phyloP scores from a whole-genome alignment of 169 alveolate genomes.

The Cryptosporidium viatorum region DNA sequence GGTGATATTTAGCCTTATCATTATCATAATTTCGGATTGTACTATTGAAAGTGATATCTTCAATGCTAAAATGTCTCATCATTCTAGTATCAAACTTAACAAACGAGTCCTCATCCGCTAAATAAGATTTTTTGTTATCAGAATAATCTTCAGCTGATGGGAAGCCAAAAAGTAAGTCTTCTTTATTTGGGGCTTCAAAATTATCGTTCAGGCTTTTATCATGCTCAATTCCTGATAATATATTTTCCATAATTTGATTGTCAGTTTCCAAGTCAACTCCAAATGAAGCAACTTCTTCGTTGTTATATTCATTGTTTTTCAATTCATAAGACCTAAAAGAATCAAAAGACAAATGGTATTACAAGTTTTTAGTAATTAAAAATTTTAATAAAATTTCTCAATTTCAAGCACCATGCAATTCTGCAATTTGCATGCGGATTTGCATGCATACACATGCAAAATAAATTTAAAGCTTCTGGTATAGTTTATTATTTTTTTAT shows the following conservation, averaged over 20 bases:
- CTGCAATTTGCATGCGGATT: not conserved
- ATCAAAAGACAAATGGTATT: not conserved
- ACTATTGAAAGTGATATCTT: slow-evolving; percentile 32
- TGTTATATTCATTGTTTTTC: not conserved
- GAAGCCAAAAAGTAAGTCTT: not conserved
- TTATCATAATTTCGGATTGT: slow-evolving; percentile 9
- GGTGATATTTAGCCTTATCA: slow-evolving; percentile 49
- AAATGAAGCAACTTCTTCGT: not conserved
- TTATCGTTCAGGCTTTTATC: not conserved
- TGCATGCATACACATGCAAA: not conserved
- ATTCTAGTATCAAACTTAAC: slow-evolving; percentile 55
- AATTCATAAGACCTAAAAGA: not conserved
- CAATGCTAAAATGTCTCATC: slow-evolving; percentile 59
- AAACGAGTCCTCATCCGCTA: slow-evolving; percentile 42
- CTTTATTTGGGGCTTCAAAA: not conserved
- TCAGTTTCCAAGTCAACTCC: not conserved
- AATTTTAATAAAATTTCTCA: not conserved
- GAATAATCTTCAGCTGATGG: not conserved
- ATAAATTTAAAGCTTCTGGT: not conserved
- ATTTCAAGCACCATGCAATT: not conserved
- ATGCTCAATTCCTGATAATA: not conserved
- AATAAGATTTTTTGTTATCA: not conserved
- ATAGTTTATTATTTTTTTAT: too few species aligned
- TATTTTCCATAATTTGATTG: slow-evolving; percentile 28
- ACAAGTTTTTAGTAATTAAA: not conserved